Evolutionary conservation across 2,329 filamentous ascomycete genomes (phyloP).

Genomic region (Xylariaceae sp.): DNA sequence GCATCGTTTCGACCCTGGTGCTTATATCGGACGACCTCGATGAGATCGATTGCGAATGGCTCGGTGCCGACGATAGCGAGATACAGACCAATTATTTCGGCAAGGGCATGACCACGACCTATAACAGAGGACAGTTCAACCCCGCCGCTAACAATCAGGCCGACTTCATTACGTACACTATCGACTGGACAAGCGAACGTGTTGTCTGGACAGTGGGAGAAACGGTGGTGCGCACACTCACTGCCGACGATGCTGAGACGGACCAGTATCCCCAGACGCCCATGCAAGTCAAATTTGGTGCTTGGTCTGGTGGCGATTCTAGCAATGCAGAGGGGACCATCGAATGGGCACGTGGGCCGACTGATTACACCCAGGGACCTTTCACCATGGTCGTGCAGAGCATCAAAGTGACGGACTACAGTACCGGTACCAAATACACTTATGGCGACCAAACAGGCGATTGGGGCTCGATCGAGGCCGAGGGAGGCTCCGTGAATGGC

Average conservation of each 20-base stretch:
- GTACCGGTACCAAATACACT: slow-evolving; percentile 79
- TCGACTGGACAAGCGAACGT: slow-evolving; percentile 86
- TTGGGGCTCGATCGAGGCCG: slow-evolving; percentile 78
- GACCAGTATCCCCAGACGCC: slow-evolving; percentile 91
- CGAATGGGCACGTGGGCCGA: slow-evolving; percentile 81
- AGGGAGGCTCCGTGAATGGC: slow-evolving; percentile 74
- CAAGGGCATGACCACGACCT: slow-evolving; percentile 81
- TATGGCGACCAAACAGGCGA: slow-evolving; percentile 77
- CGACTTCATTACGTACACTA: slow-evolving; percentile 78
- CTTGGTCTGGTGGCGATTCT: slow-evolving; percentile 88
- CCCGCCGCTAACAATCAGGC: slow-evolving; percentile 66
- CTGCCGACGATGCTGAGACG: slow-evolving; percentile 62
- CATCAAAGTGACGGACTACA: slow-evolving; percentile 82
- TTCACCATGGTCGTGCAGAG: slow-evolving; percentile 83
- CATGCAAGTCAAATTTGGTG: slow-evolving; percentile 89
- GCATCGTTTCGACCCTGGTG: slow-evolving; percentile 91
- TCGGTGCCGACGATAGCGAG: slow-evolving; percentile 71
- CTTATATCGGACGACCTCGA: slow-evolving; percentile 89
- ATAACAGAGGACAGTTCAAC: slow-evolving; percentile 85
- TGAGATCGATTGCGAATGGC: slow-evolving; percentile 97
- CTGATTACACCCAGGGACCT: slow-evolving; percentile 78
- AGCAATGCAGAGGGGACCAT: slow-evolving; percentile 79
- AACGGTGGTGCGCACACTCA: slow-evolving; percentile 72
- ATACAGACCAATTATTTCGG: slow-evolving; percentile 98
- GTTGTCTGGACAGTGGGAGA: slow-evolving; percentile 86